phyloP scores from a whole-genome alignment of 2,329 filamentous ascomycete genomes.

The Aplosporella prunicola region DNA sequence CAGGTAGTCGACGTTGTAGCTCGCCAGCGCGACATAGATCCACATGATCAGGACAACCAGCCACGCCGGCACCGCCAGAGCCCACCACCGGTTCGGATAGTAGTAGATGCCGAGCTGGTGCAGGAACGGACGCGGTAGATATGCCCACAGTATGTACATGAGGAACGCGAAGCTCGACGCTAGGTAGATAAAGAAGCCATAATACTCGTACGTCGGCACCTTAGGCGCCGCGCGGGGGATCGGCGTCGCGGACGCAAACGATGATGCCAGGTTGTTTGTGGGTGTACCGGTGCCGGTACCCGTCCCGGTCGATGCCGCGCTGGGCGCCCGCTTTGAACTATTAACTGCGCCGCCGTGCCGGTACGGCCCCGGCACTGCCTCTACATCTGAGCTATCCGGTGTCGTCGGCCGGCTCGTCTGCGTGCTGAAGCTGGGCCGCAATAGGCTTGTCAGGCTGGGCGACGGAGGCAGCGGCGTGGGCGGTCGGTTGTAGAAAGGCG shows the following conservation, averaged over 20 bases:
- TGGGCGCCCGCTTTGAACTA: slow-evolving; percentile 6
- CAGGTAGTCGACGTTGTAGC: slow-evolving; percentile 82
- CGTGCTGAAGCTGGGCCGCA: slow-evolving; percentile 57
- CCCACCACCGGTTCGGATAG: slow-evolving; percentile 98
- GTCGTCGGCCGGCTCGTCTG: slow-evolving; percentile 76
- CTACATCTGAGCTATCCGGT: slow-evolving; percentile 72
- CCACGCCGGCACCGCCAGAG: slow-evolving; percentile 81
- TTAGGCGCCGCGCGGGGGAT: slow-evolving; percentile 81
- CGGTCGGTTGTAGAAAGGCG: slow-evolving; percentile 95
- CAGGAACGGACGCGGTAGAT: slow-evolving; percentile 82
- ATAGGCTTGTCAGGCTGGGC: slow-evolving; percentile 81
- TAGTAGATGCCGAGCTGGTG: slow-evolving; percentile 92
- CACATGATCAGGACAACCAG: slow-evolving; percentile 81
- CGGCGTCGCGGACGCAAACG: slow-evolving; percentile 51
- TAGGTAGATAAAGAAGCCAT: slow-evolving; percentile 94
- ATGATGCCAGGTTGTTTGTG: slow-evolving; percentile 49
- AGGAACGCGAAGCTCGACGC: slow-evolving; percentile 74
- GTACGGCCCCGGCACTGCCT: slow-evolving; percentile 31
- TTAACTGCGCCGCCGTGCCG: slow-evolving; percentile 14
- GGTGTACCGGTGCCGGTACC: slow-evolving; percentile 20
- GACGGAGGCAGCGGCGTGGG: slow-evolving; percentile 89
- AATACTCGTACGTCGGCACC: slow-evolving; percentile 99
- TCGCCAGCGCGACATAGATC: slow-evolving; percentile 85
- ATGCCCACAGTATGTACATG: slow-evolving; percentile 70
- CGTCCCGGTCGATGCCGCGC: slow-evolving; percentile 4